Base-by-base conservation (phyloP, 2,329 filamentous ascomycete species). In the Penicillium polonicum region DNA sequence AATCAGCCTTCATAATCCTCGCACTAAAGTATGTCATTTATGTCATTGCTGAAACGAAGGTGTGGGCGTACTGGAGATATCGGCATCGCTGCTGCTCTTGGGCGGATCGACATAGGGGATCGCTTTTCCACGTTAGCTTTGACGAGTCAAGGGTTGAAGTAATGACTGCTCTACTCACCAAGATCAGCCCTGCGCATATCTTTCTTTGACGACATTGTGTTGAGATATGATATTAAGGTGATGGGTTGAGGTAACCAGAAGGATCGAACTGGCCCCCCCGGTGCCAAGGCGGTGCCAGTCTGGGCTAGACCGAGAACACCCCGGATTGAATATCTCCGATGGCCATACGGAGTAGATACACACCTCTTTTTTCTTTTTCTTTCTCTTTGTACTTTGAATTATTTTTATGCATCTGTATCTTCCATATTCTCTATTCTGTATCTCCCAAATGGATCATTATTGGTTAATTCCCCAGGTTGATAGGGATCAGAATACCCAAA, bases 81-180 rank as follows among this genome's bases (percentile, higher is more conserved):
- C 92, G 58, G 76, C 75, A 64, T 83, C 79, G 61, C 80, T 82
- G 68, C 85, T 83, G 69, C 87, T 86, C 67, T 85, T 80, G 48
- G 82, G 80, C 43, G 91, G 91, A 67, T 89, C 88, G 76, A 91
- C 86, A 76, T 94, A 97, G 60, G 92, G 92, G 68, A 97, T 90
- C 72, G 92, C 92, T 97, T 23, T 31, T 41, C 33, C 9, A 61
- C 10, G 23, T 60, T 52, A 58, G 55, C 44, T 41, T 35, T 10
- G 21, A 48, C 1, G 15, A 5, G 36, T 21, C 17, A 31, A 31
- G 9, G 15, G 10, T 33, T 29, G 33, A 31, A 43, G n/a, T 45
- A 42, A n/a, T 21, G 19, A 1, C 38, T 48, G 54, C 31, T 33
- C 19, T 45, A 74, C 84, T 66, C 82, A 91, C 89, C 84, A 64